phyloP scores from a whole-genome alignment of 805 yeast genomes.

The Saccharomyces kudriavzevii region DNA sequence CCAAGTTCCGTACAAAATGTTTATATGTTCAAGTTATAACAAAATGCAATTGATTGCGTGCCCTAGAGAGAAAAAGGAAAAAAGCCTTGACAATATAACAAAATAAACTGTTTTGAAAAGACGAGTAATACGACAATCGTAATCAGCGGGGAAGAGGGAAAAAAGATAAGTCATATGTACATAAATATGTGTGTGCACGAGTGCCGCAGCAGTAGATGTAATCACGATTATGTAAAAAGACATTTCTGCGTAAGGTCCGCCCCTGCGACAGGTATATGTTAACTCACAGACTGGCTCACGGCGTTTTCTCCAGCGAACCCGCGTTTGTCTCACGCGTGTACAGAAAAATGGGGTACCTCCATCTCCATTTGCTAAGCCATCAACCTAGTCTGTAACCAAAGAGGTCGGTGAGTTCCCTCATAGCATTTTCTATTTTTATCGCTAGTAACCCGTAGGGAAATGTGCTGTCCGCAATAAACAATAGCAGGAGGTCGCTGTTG shows the following conservation, averaged over 20 bases:
- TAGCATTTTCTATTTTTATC: slow-evolving; percentile 22
- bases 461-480: slow-evolving; percentile 18
- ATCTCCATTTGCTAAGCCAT: background rate
- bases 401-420: slow-evolving; percentile 18
- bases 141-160: background rate
- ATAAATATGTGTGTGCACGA: background rate
- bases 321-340: background rate
- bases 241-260: background rate
- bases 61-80: background rate
- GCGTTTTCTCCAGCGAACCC: background rate
- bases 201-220: background rate
- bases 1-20: slow-evolving; percentile 4
- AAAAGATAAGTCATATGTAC: background rate
- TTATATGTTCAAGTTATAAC: slow-evolving; percentile 3
- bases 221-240: background rate
- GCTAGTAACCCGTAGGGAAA: slow-evolving; percentile 29
- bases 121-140: too few relatives aligned
- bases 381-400: slow-evolving; percentile 23
- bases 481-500: slow-evolving; percentile 21
- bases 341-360: background rate
- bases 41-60: background rate
- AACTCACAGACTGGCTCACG: background rate
- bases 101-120: too few relatives aligned
- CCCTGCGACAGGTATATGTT: background rate
- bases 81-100: background rate